These are phyloP conservation scores for Herpetomonas muscarum DNA, from an alignment of 208 protist species.

Conservation along the genomic window DNA sequence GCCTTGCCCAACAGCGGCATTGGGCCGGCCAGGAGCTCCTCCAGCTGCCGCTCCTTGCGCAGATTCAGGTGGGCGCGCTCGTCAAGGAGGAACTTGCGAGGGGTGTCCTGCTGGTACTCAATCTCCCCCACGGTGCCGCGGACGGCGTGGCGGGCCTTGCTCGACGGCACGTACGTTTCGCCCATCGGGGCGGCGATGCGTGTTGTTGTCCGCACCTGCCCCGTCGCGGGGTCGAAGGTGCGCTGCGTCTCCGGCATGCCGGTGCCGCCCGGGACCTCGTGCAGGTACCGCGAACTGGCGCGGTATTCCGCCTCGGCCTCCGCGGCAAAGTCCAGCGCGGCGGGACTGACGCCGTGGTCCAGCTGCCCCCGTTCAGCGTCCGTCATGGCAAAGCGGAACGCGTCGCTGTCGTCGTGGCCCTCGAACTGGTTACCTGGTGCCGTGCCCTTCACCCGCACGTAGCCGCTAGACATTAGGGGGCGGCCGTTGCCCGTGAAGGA, in stretches of 20 bases:
- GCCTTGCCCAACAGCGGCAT: constrained; percentile 64
- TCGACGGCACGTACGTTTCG: constrained; percentile 61
- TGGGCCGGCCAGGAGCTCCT: constrained; percentile 52
- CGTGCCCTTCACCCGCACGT: background rate
- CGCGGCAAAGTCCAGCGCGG: constrained; percentile 50
- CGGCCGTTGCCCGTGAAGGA: background rate
- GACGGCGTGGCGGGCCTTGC: constrained; percentile 45
- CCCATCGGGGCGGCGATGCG: constrained; percentile 65
- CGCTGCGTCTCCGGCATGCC: constrained; percentile 17
- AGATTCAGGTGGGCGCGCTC: constrained; percentile 58
- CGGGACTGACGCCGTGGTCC: constrained; percentile 65
- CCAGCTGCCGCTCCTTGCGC: constrained; percentile 66
- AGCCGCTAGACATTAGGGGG: background rate
- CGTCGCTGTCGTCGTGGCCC: background rate
- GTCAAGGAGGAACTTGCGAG: constrained; percentile 29
- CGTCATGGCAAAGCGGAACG: constrained; percentile 47
- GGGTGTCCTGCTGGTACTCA: constrained; percentile 20
- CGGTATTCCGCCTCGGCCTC: constrained; percentile 70
- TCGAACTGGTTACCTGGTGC: no score
- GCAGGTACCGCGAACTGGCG: constrained; percentile 44
- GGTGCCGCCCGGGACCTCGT: constrained; percentile 23
- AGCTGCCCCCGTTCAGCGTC: constrained; percentile 48
- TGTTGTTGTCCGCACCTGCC: constrained; percentile 14
- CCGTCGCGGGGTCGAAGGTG: constrained; percentile 27
- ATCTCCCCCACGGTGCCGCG: constrained; percentile 61